Percentiles rank a stretch among this genome's conserved stretches.
phyloP scores from a whole-genome alignment of 1,284 basidiomycete species.

The Trichosporon coremiiforme region DNA sequence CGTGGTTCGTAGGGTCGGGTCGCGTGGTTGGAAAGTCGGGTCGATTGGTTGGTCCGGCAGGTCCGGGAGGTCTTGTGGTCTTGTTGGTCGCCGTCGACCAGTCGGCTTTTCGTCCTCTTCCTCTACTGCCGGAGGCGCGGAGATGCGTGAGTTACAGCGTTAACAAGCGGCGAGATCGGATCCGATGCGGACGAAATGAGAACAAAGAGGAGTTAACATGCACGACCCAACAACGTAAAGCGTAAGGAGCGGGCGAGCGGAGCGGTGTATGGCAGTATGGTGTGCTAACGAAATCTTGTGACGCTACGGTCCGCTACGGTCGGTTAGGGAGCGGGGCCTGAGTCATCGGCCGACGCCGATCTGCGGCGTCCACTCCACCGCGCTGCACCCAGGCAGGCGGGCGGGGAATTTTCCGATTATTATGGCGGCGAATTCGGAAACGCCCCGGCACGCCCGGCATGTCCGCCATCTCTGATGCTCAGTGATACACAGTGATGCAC shows the following conservation, averaged over 20 bases:
- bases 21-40: not conserved
- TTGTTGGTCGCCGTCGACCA: conserved; percentile 1
- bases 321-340: not conserved
- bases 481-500: too few relatives aligned
- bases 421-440: not conserved
- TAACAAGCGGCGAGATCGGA: not conserved
- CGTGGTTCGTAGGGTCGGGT: not conserved
- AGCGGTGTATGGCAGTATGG: not conserved
- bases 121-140: too few relatives aligned
- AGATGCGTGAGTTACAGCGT: too few relatives aligned
- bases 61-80: not conserved
- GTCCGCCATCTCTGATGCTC: too few relatives aligned
- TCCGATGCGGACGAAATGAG: too few relatives aligned
- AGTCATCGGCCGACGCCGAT: not conserved
- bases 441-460: not conserved
- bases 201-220: not conserved
- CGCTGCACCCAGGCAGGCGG: too few relatives aligned
- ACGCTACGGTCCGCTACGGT: not conserved
- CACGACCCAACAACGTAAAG: not conserved
- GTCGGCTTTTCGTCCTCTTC: not conserved
- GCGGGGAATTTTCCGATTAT: too few relatives aligned
- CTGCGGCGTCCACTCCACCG: conserved; percentile 4
- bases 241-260: not conserved
- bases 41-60: not conserved
- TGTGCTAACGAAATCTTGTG: not conserved